A percentile compares a stretch with the other conserved stretches of the same genome.
Evolutionary conservation across 495 filamentous ascomycete species (phyloP).

Genomic region (Annulohypoxylon stygium): DNA sequence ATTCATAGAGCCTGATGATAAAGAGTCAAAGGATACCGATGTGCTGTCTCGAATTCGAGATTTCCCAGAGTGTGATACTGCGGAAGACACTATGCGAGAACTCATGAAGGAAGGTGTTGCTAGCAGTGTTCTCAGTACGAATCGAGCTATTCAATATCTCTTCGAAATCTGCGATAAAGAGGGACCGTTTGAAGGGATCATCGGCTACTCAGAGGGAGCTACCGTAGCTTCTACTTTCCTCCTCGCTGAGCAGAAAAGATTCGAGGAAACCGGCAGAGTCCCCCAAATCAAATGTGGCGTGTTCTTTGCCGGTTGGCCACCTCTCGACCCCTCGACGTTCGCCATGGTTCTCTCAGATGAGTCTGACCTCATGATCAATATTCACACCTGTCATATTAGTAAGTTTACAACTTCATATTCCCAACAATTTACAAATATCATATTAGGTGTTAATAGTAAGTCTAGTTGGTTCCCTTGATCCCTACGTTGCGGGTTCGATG

Average conservation of each 20-base stretch:
- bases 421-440: neutral
- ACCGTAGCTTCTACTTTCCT: conserved; percentile 68
- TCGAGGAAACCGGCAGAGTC: conserved; percentile 59
- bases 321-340: conserved; percentile 61
- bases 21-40: conserved; percentile 58
- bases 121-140: conserved; percentile 57
- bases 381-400: conserved; percentile 71
- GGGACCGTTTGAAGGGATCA: conserved; percentile 65
- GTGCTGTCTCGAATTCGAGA: conserved; percentile 64
- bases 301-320: conserved; percentile 71
- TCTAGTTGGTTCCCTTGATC: conserved; percentile 68
- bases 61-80: conserved; percentile 61
- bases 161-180: conserved; percentile 64
- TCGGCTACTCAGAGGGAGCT: conserved; percentile 74
- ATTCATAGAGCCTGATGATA: conserved; percentile 63
- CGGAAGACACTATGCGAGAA: conserved; percentile 65
- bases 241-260: conserved; percentile 64
- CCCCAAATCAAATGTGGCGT: conserved; percentile 68
- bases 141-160: conserved; percentile 59
- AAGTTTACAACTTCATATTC: conserved; percentile 37
- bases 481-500: conserved; percentile 68
- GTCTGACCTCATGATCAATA: conserved; percentile 62
- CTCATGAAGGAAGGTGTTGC: conserved; percentile 63
- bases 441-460: conserved; percentile 34
- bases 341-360: conserved; percentile 66